phyloP scores from a whole-genome alignment of 1,139 yeast genomes.

The Sugiyamaella pinicola region DNA sequence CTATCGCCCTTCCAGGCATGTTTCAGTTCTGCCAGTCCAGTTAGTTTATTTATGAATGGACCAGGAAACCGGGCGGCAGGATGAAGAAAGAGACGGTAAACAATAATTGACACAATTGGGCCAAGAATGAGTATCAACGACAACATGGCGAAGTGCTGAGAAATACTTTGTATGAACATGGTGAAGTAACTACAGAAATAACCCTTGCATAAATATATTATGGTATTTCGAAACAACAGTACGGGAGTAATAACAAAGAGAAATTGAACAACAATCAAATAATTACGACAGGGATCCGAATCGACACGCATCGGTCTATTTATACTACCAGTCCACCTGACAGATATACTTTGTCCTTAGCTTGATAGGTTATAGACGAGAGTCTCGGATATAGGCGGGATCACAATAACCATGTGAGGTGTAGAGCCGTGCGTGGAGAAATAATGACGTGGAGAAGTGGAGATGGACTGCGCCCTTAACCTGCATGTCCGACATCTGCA shows the following conservation, averaged over 20 bases:
- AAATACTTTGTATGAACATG: constrained; percentile 9
- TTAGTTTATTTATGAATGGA: constrained; percentile 25
- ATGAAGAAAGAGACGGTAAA: constrained; percentile 24
- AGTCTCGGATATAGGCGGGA: not conserved
- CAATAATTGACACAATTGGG: not conserved
- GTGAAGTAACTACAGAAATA: not conserved
- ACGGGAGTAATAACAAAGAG: no score
- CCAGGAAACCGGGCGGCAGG: constrained; percentile 27
- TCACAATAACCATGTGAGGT: no score
- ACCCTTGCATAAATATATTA: not conserved
- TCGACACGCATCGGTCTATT: not conserved
- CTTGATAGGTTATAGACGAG: constrained; percentile 1
- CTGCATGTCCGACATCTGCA: no score
- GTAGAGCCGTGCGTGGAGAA: no score
- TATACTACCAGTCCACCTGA: constrained; percentile 14
- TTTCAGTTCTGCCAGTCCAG: constrained; percentile 24
- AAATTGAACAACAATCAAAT: no score
- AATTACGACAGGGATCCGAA: no score
- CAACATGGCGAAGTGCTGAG: not conserved
- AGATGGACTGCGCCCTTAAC: no score
- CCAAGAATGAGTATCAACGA: not conserved
- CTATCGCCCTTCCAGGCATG: constrained; percentile 30
- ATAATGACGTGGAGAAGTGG: not conserved
- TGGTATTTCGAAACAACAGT: constrained; percentile 8
- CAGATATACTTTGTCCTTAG: not conserved